Conservation (phyloP, 2,329 filamentous ascomycete genomes). For the Cordyceps farinosa region DNA sequence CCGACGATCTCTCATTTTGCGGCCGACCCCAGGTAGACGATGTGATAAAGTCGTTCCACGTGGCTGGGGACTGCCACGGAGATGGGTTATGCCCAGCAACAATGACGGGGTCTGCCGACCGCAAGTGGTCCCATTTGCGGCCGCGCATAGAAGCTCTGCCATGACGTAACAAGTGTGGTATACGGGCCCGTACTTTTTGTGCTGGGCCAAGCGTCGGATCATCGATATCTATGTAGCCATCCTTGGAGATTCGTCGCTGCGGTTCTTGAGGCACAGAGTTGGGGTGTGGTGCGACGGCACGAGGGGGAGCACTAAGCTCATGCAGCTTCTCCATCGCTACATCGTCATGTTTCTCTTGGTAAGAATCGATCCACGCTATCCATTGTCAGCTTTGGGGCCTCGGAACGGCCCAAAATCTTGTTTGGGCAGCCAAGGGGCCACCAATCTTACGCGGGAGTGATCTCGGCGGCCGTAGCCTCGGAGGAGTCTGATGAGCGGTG, state of each 20-base stretch:
- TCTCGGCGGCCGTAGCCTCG: slow-evolving; percentile 27
- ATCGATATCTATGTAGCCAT: slow-evolving; percentile 44
- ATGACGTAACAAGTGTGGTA: slow-evolving; percentile 47
- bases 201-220: slow-evolving; percentile 36
- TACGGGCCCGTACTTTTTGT: slow-evolving; percentile 32
- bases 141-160: slow-evolving; percentile 45
- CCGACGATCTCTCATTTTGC: slow-evolving; percentile 44
- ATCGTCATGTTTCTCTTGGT: slow-evolving; percentile 40
- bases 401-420: slow-evolving; percentile 21
- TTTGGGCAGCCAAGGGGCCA: background rate
- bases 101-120: slow-evolving; percentile 57
- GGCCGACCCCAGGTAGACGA: slow-evolving; percentile 51
- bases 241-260: slow-evolving; percentile 43
- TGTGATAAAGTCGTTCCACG: slow-evolving; percentile 52
- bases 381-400: background rate
- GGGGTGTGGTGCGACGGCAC: slow-evolving; percentile 38
- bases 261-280: slow-evolving; percentile 40
- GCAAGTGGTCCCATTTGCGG: slow-evolving; percentile 58
- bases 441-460: slow-evolving; percentile 29
- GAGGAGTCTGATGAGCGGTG: slow-evolving; percentile 18
- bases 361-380: slow-evolving; percentile 49
- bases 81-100: slow-evolving; percentile 46
- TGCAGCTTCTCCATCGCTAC: slow-evolving; percentile 37
- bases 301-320: slow-evolving; percentile 37
- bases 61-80: slow-evolving; percentile 38